Evolutionary conservation across 2,329 filamentous ascomycete genomes (phyloP).

Genomic region (Colletotrichum salicis): DNA sequence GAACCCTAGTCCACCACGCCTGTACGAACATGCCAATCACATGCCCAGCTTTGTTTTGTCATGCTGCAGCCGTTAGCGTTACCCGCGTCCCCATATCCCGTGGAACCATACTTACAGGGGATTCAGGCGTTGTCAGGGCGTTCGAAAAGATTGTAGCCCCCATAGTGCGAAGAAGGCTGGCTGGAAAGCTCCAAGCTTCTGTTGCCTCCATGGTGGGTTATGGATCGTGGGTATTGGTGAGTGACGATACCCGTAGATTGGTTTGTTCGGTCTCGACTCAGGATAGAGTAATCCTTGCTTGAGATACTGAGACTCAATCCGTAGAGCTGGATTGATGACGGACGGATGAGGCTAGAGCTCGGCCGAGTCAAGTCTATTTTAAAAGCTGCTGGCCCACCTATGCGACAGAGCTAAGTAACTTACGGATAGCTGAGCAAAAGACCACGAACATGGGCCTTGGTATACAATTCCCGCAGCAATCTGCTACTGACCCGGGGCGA

Average conservation of each 20-base stretch:
- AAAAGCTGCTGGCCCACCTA: slow-evolving; percentile 1
- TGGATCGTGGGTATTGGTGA: not conserved
- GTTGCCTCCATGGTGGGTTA: not conserved
- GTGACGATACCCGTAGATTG: not conserved
- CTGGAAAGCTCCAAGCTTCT: not conserved
- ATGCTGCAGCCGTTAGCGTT: slow-evolving; percentile 26
- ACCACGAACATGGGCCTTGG: not conserved
- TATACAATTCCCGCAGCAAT: not conserved
- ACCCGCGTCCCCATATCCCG: slow-evolving; percentile 12
- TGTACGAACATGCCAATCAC: slow-evolving; percentile 23
- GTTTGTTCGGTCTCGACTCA: not conserved
- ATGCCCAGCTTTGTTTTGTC: slow-evolving; percentile 11
- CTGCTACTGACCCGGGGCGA: not conserved
- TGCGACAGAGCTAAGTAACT: not conserved
- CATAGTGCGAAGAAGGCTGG: slow-evolving; percentile 16
- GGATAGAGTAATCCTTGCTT: not conserved
- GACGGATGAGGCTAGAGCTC: not conserved
- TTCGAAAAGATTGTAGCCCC: slow-evolving; percentile 3
- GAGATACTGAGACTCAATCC: slow-evolving; percentile 1
- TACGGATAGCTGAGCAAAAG: not conserved
- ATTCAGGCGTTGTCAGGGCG: not conserved
- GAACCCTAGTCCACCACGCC: not conserved
- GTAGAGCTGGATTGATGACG: slow-evolving; percentile 3
- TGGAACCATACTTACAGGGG: not conserved
- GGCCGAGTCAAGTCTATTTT: slow-evolving; percentile 21